Evolutionary conservation across 768 basidiomycete genomes (phyloP).

Genomic region (Rhodosporidiobolus odoratus): DNA sequence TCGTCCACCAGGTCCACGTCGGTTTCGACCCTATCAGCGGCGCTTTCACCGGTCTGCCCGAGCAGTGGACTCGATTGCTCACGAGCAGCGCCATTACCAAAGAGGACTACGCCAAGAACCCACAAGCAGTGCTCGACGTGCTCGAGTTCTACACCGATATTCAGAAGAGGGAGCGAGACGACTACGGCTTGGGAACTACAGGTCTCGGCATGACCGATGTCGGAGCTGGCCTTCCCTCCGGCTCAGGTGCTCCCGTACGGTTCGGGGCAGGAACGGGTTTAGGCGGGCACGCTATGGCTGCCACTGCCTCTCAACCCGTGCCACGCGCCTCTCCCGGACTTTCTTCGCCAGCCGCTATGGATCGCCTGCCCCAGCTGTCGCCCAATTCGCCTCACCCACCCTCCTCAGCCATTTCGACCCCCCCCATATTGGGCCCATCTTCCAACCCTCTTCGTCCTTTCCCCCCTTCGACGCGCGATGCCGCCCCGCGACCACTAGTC

Average conservation of each 20-base stretch:
- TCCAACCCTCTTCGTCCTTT: neutral
- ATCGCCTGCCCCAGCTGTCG: constrained; percentile 6
- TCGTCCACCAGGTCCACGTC: constrained; percentile 97
- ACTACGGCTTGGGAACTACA: constrained; percentile 46
- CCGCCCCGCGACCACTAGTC: constrained; percentile 23
- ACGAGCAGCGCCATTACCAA: constrained; percentile 96
- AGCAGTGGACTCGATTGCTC: constrained; percentile 94
- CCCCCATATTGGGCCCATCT: neutral
- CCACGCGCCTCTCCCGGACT: constrained; percentile 22
- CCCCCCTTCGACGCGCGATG: neutral
- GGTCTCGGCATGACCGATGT: constrained; percentile 36
- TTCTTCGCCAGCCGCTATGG: constrained; percentile 16
- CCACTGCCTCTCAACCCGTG: constrained; percentile 27
- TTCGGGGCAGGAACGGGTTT: constrained; percentile 90
- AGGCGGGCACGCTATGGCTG: constrained; percentile 53
- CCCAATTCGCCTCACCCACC: neutral
- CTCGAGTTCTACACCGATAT: constrained; percentile 98
- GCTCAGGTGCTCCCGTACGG: constrained; percentile 56
- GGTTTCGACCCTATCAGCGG: constrained; percentile 91
- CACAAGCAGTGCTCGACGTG: constrained; percentile 93
- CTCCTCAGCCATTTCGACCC: neutral
- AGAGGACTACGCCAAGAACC: constrained; percentile 94
- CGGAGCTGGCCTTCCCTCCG: constrained; percentile 32
- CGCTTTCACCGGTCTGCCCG: constrained; percentile 92
- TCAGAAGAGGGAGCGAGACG: constrained; percentile 85